Base-by-base conservation (phyloP, 2,329 filamentous ascomycete species). In the Ophiosphaerella korrae region DNA sequence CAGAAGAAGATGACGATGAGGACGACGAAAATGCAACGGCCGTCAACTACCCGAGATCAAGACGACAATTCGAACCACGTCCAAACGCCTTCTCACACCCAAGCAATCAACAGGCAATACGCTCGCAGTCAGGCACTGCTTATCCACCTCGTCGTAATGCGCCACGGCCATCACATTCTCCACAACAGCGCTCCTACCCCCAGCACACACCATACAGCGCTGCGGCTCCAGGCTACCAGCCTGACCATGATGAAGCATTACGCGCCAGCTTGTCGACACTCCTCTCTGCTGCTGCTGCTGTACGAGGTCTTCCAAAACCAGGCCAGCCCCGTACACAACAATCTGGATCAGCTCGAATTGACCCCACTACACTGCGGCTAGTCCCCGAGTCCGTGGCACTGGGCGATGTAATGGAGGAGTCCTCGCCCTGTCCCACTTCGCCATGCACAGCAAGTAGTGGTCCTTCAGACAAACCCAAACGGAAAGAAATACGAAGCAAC, bases 221-320 rank as follows among this genome's bases (percentile, higher is more conserved):
- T 70, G 84, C 90, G 68, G 87, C 88, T 0, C 88, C 90, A 1
- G 84, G 85, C 3, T 85, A 90, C 63, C 90, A 91, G 62, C 87
- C 90, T 41, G 92, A 97, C 63, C 92, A 97, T 64, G 94, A 99
- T 64, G 94, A 92, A 26, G 94, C 92, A 2, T 81, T 99, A 9
- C 87, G 94, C 31, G 92, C 94, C 16, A 96, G 91, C 42, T 81
- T 99, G n/a, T 96, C 92, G 1, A 97, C 94, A 0, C 82, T 99
- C 11, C 84, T 99, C 11, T 97, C 93, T n/a, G 96, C 91, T 66
- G 93, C 92, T 0, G 92, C 92, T 3, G 94, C 93, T 0, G 94
- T 93, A 1, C 84, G 94, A 37, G 88, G 89, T 3, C 79, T 94
- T 13, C 85, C 88, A 1, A 96, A 94, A 57, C 65, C 73, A 23